Conservation (phyloP, 495 filamentous ascomycete species). For the Penicillium chermesinum region DNA sequence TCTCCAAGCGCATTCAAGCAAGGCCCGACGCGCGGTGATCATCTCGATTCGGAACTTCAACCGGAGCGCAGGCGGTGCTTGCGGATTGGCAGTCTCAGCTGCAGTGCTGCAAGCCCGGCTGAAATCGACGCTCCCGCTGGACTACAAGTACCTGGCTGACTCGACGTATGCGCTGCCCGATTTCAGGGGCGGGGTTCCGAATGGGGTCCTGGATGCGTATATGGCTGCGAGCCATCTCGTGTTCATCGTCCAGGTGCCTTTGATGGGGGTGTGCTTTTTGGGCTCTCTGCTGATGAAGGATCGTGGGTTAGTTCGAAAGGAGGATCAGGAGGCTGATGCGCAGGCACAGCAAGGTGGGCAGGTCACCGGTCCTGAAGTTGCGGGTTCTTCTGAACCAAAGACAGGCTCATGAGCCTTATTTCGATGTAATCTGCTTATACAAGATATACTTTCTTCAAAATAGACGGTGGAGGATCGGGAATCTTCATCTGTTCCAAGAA, state of each 20-base stretch:
- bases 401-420: too few relatives aligned
- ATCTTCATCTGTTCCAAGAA: too few relatives aligned
- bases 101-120: constrained; percentile 51
- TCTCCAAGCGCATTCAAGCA: constrained; percentile 54
- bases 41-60: constrained; percentile 61
- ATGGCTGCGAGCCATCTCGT: constrained; percentile 47
- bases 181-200: constrained; percentile 22
- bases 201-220: constrained; percentile 46
- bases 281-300: constrained; percentile 50
- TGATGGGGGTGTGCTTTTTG: constrained; percentile 50
- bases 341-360: too few relatives aligned
- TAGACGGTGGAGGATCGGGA: too few relatives aligned
- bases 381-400: too few relatives aligned
- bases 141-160: constrained; percentile 34
- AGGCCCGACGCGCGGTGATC: constrained; percentile 54
- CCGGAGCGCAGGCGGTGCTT: constrained; percentile 54
- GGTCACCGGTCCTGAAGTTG: too few relatives aligned
- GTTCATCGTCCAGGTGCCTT: constrained; percentile 50
- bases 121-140: constrained; percentile 37
- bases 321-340: too few relatives aligned
- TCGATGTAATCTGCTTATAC: too few relatives aligned
- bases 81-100: constrained; percentile 56
- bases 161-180: constrained; percentile 41
- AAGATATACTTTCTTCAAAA: too few relatives aligned
- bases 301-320: constrained; percentile 45